phyloP scores from a whole-genome alignment of 306 rosid species.

The Comarum palustre region DNA sequence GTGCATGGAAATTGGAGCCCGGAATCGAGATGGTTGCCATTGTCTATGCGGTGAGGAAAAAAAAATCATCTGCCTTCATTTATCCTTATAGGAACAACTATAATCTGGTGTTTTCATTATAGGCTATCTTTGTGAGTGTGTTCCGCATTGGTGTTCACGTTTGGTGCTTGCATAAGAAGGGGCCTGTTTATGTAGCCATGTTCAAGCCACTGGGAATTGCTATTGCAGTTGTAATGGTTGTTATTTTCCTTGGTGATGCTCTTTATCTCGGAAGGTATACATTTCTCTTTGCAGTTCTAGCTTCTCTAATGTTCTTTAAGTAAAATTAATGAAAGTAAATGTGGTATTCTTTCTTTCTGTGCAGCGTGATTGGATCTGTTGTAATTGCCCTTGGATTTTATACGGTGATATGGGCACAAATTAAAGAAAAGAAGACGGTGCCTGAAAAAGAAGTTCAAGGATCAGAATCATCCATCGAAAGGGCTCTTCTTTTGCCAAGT shows the following conservation, averaged over 20 bases:
- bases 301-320: neutral
- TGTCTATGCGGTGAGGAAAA: slow-evolving; percentile 23
- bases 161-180: slow-evolving; percentile 42
- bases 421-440: slow-evolving; percentile 16
- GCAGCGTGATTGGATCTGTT: slow-evolving; percentile 41
- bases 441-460: slow-evolving; percentile 2
- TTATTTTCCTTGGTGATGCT: slow-evolving; percentile 32
- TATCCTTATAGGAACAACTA: neutral
- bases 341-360: neutral
- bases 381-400: slow-evolving; percentile 37
- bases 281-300: neutral
- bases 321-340: neutral
- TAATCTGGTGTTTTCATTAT: neutral
- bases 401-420: slow-evolving; percentile 33
- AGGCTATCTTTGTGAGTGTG: slow-evolving; percentile 36
- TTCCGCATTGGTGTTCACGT: slow-evolving; percentile 26
- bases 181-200: slow-evolving; percentile 42
- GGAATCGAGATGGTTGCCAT: slow-evolving; percentile 32
- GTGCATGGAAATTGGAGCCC: slow-evolving; percentile 28
- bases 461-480: slow-evolving; percentile 21
- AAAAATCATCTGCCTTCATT: neutral
- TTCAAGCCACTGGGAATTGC: slow-evolving; percentile 42
- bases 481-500: slow-evolving; percentile 19
- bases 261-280: slow-evolving; percentile 37
- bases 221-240: slow-evolving; percentile 26